Base-by-base conservation (phyloP, 768 basidiomycete species). In the Mrakia gelida region DNA sequence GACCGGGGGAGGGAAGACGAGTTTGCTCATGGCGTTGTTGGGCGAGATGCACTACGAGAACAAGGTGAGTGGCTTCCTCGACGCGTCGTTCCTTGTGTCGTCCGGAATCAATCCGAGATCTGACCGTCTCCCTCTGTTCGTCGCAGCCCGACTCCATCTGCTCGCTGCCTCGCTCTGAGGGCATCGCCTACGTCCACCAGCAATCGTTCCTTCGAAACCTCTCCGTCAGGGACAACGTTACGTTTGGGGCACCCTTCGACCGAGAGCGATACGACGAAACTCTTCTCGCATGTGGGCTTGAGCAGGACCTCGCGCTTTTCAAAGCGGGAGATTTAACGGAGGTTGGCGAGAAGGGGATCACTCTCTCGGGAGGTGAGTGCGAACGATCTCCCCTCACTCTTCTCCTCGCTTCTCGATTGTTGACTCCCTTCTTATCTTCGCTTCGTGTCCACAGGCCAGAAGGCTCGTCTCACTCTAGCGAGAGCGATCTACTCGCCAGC, bases 181-280 rank as follows among this genome's bases (percentile, higher is more conserved):
- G 92, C 6, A 87, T 95, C 56, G 89, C 92, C 2, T 93, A 92
- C 82, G 91, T 91, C 7, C 90, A 91, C 5, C 93, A 95, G 83
- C 92, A 93, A 81, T 89, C 91, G 6, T 95, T 92, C 92, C 76
- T 77, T 13, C 76, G 61, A 82, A 93, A 92, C 80, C 91, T 91
- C 77, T 92, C 91, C 15, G 52, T 78, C 16, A 52, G 59, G 32
- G 77, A 78, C 32, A 78, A 78, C 73, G 68, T 78, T 45, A 52
- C 65, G 8, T 73, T 78, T 62, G 77, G 72, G 16, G 18, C 61
- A 10, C 30, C 71, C 9, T 74, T 65, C 34, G 72, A 74, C 65
- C 72, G 45, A 28, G 72, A 54, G 23, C 43, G 77, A 34, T 78
- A 78, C 77, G 67, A 78, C 38, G 11, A 73, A 32, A 61, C 67